phyloP scores from a whole-genome alignment of 805 yeast species.

The Yarrowia sp. region DNA sequence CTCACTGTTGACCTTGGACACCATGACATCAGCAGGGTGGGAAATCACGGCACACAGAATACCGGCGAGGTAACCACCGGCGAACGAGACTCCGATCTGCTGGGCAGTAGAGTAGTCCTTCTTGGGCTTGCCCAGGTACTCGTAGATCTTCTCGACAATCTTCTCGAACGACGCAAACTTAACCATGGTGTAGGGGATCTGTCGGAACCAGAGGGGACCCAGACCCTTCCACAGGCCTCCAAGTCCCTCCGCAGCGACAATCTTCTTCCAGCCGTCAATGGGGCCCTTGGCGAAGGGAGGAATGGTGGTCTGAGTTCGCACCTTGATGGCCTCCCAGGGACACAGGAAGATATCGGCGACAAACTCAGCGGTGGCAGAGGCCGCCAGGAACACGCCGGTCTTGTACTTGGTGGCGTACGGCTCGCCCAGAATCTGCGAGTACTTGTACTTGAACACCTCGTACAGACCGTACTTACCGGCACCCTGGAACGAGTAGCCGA shows the following conservation, averaged over 20 bases:
- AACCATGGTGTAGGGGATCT: conserved; percentile 98
- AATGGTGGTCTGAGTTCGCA: conserved; percentile 88
- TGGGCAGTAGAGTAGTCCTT: conserved; percentile 71
- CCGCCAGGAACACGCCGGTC: conserved; percentile 77
- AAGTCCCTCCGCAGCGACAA: conserved; percentile 71
- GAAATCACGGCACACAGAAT: conserved; percentile 93
- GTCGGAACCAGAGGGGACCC: conserved; percentile 93
- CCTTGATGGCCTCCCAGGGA: conserved; percentile 95
- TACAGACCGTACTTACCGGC: conserved; percentile 97
- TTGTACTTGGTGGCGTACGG: conserved; percentile 66
- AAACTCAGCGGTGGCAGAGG: conserved; percentile 94
- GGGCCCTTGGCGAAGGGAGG: conserved; percentile 80
- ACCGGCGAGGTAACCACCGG: conserved; percentile 98
- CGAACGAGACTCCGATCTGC: conserved; percentile 94
- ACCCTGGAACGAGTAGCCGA: conserved; percentile 95
- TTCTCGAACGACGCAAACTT: conserved; percentile 95
- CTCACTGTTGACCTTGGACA: conserved; percentile 84
- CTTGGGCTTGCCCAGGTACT: conserved; percentile 73
- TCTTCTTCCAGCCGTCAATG: conserved; percentile 69
- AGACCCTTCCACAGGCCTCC: conserved; percentile 85
- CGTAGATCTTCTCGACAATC: conserved; percentile 82
- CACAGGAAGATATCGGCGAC: conserved; percentile 88
- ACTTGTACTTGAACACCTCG: conserved; percentile 85
- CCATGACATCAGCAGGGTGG: conserved; percentile 99
- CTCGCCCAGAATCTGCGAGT: conserved; percentile 70